Evolutionary conservation across 179 eudicot genomes (phyloP).

Genomic region (Silene noctiflora): DNA sequence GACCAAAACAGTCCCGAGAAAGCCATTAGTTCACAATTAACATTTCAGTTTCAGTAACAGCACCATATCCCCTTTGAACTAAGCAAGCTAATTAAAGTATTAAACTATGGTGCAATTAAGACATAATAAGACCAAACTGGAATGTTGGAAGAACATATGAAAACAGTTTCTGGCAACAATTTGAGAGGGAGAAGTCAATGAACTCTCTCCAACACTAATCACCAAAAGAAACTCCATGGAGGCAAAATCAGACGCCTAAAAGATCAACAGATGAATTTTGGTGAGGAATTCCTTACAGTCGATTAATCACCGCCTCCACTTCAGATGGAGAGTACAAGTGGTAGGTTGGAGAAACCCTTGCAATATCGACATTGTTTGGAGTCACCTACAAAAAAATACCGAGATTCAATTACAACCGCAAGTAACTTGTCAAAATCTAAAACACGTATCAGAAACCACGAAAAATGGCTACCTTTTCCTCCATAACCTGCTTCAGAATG

Average conservation of each 20-base stretch:
- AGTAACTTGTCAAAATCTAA: neutral
- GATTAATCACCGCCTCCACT: slow-evolving; percentile 84
- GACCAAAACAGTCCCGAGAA: no score
- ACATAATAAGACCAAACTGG: neutral
- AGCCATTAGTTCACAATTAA: neutral
- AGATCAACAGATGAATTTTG: neutral
- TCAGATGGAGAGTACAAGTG: slow-evolving; percentile 89
- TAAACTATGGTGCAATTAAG: neutral
- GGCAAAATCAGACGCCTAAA: neutral
- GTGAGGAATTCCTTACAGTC: slow-evolving; percentile 46
- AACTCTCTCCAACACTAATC: neutral
- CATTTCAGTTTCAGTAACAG: neutral
- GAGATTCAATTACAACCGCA: slow-evolving; percentile 1
- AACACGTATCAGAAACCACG: neutral
- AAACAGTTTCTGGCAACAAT: slow-evolving; percentile 1
- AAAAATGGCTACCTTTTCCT: slow-evolving; percentile 63
- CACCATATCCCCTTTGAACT: neutral
- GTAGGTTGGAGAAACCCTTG: slow-evolving; percentile 88
- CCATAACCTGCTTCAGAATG: slow-evolving; percentile 96
- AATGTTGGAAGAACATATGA: slow-evolving; percentile 5
- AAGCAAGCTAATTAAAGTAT: neutral
- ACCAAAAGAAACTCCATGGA: neutral
- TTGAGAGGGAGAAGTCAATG: slow-evolving; percentile 11
- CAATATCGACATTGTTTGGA: slow-evolving; percentile 85
- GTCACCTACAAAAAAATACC: slow-evolving; percentile 53